These are phyloP conservation scores for Hanseniaspora meyeri DNA, from an alignment of 805 yeast species.

Conservation along the genomic window DNA sequence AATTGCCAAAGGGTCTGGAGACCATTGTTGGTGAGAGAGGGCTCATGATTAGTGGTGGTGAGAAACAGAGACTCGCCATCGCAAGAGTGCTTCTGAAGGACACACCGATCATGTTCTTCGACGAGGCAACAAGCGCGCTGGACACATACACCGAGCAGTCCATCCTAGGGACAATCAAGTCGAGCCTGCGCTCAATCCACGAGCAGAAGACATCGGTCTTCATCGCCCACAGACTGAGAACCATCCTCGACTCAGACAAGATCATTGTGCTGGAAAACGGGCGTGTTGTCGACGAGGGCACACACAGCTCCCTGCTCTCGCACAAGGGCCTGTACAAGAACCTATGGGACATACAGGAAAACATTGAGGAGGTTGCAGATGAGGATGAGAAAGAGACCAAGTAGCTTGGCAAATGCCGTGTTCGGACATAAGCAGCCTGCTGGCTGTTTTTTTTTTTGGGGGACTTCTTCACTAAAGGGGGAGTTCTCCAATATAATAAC, in stretches of 20 bases:
- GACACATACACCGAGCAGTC: slow-evolving; percentile 94
- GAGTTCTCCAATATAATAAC: too few relatives aligned
- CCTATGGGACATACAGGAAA: slow-evolving; percentile 88
- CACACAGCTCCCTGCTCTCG: slow-evolving; percentile 50
- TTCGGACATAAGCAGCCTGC: too few relatives aligned
- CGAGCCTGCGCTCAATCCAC: slow-evolving; percentile 45
- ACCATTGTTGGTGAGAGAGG: slow-evolving; percentile 95
- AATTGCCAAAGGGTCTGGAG: slow-evolving; percentile 69
- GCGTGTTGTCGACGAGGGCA: slow-evolving; percentile 74
- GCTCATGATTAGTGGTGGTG: slow-evolving; percentile 99
- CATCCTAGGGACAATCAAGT: slow-evolving; percentile 58
- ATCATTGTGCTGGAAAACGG: slow-evolving; percentile 80
- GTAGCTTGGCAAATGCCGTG: too few relatives aligned
- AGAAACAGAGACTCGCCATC: slow-evolving; percentile 87
- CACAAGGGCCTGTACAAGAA: slow-evolving; percentile 49
- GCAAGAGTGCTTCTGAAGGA: slow-evolving; percentile 78
- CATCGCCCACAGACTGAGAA: slow-evolving; percentile 87
- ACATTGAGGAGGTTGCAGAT: slow-evolving; percentile 40
- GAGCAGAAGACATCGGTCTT: slow-evolving; percentile 53
- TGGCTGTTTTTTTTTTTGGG: too few relatives aligned
- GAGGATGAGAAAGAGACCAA: slow-evolving; percentile 23
- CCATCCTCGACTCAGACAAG: slow-evolving; percentile 87
- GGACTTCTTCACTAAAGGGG: too few relatives aligned
- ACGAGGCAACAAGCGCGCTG: slow-evolving; percentile 91
- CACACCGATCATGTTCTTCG: slow-evolving; percentile 85